Percentiles rank a stretch among this genome's conserved stretches.
Conservation (phyloP, 345 rosid genomes). For the Eutrema heterophyllum region DNA sequence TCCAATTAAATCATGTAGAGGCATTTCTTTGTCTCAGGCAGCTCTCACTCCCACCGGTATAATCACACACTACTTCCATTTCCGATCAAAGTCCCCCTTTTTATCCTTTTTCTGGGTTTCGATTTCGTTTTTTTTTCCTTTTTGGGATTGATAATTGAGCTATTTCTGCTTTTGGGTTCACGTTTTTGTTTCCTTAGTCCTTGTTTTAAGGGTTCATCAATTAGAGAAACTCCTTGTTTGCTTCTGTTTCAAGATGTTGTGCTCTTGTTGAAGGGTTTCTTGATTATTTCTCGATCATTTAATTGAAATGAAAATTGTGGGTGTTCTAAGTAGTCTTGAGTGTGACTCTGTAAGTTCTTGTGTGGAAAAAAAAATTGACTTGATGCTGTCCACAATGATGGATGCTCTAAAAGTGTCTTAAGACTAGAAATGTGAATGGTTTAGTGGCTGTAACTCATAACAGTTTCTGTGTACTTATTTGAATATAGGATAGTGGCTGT, state of each 20-base stretch:
- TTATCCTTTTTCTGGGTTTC: not conserved
- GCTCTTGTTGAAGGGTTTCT: not conserved
- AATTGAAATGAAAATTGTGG: not conserved
- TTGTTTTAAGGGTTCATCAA: not conserved
- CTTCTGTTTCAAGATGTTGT: not conserved
- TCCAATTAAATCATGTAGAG: conserved; percentile 83
- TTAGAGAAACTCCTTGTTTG: not conserved
- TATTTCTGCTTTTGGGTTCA: not conserved
- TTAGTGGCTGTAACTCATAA: not conserved
- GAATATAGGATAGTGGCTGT: no score
- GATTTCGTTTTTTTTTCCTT: not conserved
- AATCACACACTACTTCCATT: not conserved
- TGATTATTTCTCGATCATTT: not conserved
- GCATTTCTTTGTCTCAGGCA: conserved; percentile 62
- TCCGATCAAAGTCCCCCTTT: not conserved
- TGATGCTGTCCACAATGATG: no score
- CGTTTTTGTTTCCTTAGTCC: not conserved
- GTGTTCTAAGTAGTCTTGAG: not conserved
- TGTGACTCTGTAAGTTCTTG: not conserved
- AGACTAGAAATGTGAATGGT: not conserved
- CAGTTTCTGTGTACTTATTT: not conserved
- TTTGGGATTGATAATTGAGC: not conserved
- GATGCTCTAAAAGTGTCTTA: not conserved
- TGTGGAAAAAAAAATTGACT: not conserved
- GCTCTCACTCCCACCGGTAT: conserved; percentile 78